Evolutionary conservation across 768 basidiomycete genomes (phyloP).

Genomic region (Coprinopsis sp.): DNA sequence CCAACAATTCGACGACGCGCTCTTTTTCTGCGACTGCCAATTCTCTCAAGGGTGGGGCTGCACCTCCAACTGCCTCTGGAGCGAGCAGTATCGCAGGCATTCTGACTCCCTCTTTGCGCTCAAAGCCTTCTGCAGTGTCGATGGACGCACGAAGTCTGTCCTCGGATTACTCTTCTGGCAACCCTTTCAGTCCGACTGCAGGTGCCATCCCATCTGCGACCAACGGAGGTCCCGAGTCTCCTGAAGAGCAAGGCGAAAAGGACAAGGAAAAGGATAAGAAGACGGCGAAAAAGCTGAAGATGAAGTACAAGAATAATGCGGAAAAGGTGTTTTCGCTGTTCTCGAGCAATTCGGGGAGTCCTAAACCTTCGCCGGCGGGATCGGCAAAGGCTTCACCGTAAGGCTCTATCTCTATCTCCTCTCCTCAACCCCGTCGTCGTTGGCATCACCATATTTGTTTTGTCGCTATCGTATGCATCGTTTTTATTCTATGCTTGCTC

Average conservation of each 20-base stretch:
- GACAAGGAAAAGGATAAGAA: conserved; percentile 53
- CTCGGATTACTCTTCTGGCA: conserved; percentile 64
- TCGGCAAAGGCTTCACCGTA: neutral
- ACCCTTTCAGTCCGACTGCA: conserved; percentile 40
- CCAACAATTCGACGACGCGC: conserved; percentile 36
- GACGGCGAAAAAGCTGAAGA: conserved; percentile 58
- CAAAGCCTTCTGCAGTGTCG: conserved; percentile 74
- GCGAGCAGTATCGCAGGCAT: conserved; percentile 32
- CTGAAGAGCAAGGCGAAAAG: conserved; percentile 14
- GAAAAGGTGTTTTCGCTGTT: conserved; percentile 84
- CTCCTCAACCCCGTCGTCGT: neutral
- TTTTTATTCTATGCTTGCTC: neutral
- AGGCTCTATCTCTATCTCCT: neutral
- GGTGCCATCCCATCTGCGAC: conserved; percentile 29
- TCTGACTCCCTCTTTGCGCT: conserved; percentile 67
- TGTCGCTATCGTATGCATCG: conserved; percentile 9
- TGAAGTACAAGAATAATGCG: conserved; percentile 84
- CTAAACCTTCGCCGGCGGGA: conserved; percentile 4
- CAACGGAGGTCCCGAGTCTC: conserved; percentile 20
- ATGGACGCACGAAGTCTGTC: conserved; percentile 68
- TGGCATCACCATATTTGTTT: neutral
- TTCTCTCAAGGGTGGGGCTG: too few species aligned
- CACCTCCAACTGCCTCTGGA: conserved; percentile 37
- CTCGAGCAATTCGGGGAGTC: conserved; percentile 44
- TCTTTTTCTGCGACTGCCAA: conserved; percentile 35